Evolutionary conservation across 495 filamentous ascomycete species (phyloP), one percentile per base, ranked within the genome.

Genomic region (Neurospora discreta): DNA sequence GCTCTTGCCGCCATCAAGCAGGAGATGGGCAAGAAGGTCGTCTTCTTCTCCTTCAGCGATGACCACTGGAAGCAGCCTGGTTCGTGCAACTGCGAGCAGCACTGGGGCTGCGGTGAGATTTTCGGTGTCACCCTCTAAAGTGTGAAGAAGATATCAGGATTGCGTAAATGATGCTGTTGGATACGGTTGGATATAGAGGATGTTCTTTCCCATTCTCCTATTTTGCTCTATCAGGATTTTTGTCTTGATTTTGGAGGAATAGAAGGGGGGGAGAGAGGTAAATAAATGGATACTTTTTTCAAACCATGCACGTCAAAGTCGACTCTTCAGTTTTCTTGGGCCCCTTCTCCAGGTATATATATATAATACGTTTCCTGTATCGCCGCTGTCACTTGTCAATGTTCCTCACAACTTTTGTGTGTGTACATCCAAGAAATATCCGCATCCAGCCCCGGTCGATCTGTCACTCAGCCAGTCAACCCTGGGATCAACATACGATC

Each of bases 51-150:
- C 68, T 96, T 86, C 82, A 82, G 83, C 75, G 84, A 96, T 74
- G 95, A 98, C 80, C 60, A 75, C 73, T 98, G 95, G 95, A 98
- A 97, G 89, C 69, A 80, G 38, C 79, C 85, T 60, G 93, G 91
- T 71, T 77, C 80, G 36, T 92, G 88, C 81, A 80, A 83, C 70
- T 93, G 95, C 73, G 95, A 98, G 91, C 87, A 87, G 79, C 81
- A 85, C 84, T 97, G 93, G 88, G 92, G 93, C 70, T 87, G 86
- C 74, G 84, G 83, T 73, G 69, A 81, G 40, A 78, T 87, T 75
- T 90, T 90, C 80, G 77, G 77, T 52, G 68, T 60, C 9, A 10
- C 9, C 83, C 85, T 42, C 42, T 42, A 72, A 60, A 58, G 69
- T 15, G 36, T 46, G 33, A 72, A 46, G 30, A 72, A 41, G 36